These are phyloP conservation scores for Psidium guajava DNA, from an alignment of 345 rosid genomes.

Conservation along the genomic window DNA sequence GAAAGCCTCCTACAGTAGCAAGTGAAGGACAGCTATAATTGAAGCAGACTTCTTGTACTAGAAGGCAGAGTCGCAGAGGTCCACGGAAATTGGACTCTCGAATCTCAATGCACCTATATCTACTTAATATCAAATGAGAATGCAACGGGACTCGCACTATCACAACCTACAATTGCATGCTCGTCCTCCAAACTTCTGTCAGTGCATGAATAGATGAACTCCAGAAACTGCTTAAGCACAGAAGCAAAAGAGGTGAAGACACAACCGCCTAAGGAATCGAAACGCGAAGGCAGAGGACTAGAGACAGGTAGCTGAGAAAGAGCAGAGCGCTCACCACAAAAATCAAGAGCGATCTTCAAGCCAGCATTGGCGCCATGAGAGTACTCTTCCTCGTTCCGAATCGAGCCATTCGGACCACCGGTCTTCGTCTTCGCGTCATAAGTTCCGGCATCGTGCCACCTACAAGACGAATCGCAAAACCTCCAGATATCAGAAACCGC, in stretches of 20 bases:
- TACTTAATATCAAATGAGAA: background rate
- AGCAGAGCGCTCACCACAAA: conserved; percentile 45
- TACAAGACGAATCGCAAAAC: conserved; percentile 9
- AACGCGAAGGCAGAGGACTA: background rate
- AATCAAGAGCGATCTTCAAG: conserved; percentile 65
- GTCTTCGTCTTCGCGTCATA: conserved; percentile 71
- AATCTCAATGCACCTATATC: background rate
- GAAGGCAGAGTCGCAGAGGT: background rate
- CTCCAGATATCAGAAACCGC: background rate
- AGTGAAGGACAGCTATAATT: background rate
- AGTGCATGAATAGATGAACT: background rate
- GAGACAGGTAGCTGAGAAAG: background rate
- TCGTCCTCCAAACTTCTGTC: background rate
- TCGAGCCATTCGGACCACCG: conserved; percentile 90
- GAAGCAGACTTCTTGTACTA: background rate
- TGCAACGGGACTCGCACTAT: background rate
- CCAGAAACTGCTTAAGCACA: background rate
- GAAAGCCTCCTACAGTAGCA: background rate
- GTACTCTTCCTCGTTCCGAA: conserved; percentile 73
- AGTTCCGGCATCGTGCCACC: conserved; percentile 98
- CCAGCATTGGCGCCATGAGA: conserved; percentile 71
- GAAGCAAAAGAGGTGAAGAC: background rate
- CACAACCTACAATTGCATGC: background rate
- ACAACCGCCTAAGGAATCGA: background rate
- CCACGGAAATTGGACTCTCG: background rate